Conservation (phyloP, 2,329 filamentous ascomycete genomes). For the Aureobasidium sp. region DNA sequence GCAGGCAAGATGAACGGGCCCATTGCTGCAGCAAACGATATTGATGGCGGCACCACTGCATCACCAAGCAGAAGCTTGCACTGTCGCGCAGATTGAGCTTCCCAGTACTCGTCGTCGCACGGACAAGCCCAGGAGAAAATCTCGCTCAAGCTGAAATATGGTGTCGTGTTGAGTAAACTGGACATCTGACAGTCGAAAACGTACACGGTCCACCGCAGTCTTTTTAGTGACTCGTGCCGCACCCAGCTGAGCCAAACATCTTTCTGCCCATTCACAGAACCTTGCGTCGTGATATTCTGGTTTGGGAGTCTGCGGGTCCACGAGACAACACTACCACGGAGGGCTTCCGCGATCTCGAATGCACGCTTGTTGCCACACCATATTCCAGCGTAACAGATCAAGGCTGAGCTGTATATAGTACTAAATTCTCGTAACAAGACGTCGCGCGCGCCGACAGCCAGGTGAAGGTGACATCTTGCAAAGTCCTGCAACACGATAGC, state of each 20-base stretch:
- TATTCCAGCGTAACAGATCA: not conserved
- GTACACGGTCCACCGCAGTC: not conserved
- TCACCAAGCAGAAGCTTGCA: not conserved
- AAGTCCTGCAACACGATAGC: not conserved
- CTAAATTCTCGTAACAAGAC: not conserved
- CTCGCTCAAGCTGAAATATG: not conserved
- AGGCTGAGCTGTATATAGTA: conserved; percentile 7
- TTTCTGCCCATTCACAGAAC: not conserved
- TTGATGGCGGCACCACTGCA: not conserved
- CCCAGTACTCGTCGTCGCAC: not conserved
- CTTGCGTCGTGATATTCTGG: not conserved
- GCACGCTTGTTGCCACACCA: conserved; percentile 1
- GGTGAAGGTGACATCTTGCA: not conserved
- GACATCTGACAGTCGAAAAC: not conserved
- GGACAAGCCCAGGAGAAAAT: not conserved
- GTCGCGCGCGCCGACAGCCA: not conserved
- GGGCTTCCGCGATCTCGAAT: not conserved
- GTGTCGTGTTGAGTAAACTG: not conserved
- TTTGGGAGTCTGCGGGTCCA: conserved; percentile 24
- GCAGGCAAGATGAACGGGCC: not conserved
- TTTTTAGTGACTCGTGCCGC: not conserved
- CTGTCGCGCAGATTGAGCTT: not conserved
- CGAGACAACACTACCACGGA: not conserved
- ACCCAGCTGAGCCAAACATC: not conserved
- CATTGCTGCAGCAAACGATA: not conserved